Evolutionary conservation across 192 early-diverging fungal genomes (phyloP), one percentile per base, ranked within the genome.

Genomic region (Polychytrium aggregatum): DNA sequence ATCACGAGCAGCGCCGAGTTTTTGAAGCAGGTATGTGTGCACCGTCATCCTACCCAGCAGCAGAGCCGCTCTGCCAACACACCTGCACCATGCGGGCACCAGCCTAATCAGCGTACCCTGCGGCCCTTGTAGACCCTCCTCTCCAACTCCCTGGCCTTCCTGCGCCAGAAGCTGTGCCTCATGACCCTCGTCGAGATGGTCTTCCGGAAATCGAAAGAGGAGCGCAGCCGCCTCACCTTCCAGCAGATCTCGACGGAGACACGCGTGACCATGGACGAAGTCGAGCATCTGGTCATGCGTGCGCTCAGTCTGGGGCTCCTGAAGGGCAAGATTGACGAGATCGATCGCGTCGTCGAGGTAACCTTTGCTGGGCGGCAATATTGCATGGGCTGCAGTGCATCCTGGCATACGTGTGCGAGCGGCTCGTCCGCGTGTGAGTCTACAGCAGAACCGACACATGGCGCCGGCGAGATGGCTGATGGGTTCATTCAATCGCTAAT

Each of bases 241-340:
- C 53, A 53, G 3, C 74, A 64, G 2, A 85, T 98, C 56, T 83
- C 92, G 4, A 64, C 79, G 1, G 89, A 92, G 60, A 92, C 86
- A 1, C 72, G 77, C 34, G 65, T 93, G 35, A 59, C 75, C 1
- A 33, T 78, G 21, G 83, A 87, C 30, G 86, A 93, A 60, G 94
- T 96, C 9, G 96, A 99, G 74, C 89, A 94, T 57, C 59, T 99
- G 55, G 82, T 97, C 21, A 99, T 99, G 96, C 94, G 93, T 71
- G 93, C 91, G 11, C 62, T 99, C 56, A 85, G 86, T 38, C 71
- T 99, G 43, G 90, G 87, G 0, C 60, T 99, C 50, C 86, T 99
- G 59, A 76, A 79, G 46, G 96, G 96, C 18, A 81, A 78, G 28
- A 94, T 99, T 63, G 92, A 99, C 53, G 91, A 99, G 67, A 90